Conservation (phyloP, 1,139 yeast species). For the Yamadazyma siamensis region DNA sequence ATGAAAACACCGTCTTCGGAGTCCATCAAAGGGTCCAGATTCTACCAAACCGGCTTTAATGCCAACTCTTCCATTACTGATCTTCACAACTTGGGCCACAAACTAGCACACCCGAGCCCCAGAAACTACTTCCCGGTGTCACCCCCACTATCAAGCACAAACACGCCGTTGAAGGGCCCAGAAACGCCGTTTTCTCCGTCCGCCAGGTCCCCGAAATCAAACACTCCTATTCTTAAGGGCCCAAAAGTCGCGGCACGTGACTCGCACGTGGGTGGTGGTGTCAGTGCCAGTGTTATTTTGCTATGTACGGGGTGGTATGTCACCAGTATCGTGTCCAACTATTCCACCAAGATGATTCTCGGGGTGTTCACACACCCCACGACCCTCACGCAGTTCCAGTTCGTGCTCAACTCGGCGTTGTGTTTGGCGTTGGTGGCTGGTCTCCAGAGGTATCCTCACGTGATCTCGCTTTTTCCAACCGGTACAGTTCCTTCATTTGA, state of each 20-base stretch:
- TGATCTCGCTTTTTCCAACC: conserved; percentile 42
- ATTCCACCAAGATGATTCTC: conserved; percentile 74
- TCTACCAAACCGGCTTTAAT: conserved; percentile 17
- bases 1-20: too few species aligned
- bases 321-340: conserved; percentile 77
- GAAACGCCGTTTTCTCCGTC: background rate
- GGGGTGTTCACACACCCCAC: conserved; percentile 72
- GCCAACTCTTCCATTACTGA: conserved; percentile 31
- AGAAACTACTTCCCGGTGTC: conserved; percentile 25
- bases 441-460: conserved; percentile 17
- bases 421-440: conserved; percentile 37
- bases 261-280: conserved; percentile 2
- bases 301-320: conserved; percentile 77
- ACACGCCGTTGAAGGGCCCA: conserved; percentile 26
- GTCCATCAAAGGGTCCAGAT: conserved; percentile 7
- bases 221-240: background rate
- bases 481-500: conserved; percentile 51
- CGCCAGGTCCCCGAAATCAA: too few species aligned
- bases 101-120: conserved; percentile 11
- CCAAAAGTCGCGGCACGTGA: too few species aligned
- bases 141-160: conserved; percentile 33
- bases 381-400: conserved; percentile 82
- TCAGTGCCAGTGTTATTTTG: conserved; percentile 22
- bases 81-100: conserved; percentile 16
- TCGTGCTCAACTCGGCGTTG: conserved; percentile 58